phyloP scores from a whole-genome alignment of 1,284 basidiomycete species.

The Porogramme epimiltina region DNA sequence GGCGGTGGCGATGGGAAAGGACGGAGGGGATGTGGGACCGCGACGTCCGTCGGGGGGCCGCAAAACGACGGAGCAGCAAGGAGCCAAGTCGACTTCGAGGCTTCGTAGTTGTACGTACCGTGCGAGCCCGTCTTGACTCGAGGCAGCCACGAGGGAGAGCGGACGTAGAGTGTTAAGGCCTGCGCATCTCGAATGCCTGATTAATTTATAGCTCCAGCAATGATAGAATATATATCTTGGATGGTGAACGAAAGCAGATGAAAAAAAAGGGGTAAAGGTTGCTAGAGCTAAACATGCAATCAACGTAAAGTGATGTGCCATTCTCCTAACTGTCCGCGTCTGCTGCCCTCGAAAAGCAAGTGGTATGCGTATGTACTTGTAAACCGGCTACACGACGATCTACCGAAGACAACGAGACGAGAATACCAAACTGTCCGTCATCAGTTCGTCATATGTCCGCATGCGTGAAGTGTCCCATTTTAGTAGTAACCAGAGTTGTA shows the following conservation, averaged over 20 bases:
- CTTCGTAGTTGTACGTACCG: no score
- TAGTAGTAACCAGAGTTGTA: constrained; percentile 2
- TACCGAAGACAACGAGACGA: constrained; percentile 17
- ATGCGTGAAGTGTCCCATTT: constrained; percentile 21
- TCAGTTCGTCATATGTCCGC: constrained; percentile 23
- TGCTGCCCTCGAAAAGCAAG: constrained; percentile 5
- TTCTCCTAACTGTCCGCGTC: constrained; percentile 19
- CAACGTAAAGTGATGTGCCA: constrained; percentile 19
- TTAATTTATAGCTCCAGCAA: constrained; percentile 24
- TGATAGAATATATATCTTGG: constrained; percentile 22
- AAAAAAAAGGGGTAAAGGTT: constrained; percentile 4
- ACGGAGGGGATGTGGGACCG: no score
- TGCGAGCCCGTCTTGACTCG: no score
- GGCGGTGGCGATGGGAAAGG: no score
- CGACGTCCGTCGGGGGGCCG: no score
- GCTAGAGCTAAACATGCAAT: constrained; percentile 21
- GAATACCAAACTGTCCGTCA: constrained; percentile 23
- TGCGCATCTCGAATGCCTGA: constrained; percentile 11
- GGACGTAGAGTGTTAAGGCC: no score
- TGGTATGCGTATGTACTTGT: constrained; percentile 7
- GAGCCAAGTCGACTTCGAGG: no score
- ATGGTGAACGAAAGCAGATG: constrained; percentile 8
- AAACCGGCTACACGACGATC: background rate
- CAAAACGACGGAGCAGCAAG: no score
- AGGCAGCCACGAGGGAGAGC: no score